A percentile compares a stretch with the other conserved stretches of the same genome.
Evolutionary conservation across 441 rosid genomes (phyloP).

Genomic region (Raphanus hybrid): DNA sequence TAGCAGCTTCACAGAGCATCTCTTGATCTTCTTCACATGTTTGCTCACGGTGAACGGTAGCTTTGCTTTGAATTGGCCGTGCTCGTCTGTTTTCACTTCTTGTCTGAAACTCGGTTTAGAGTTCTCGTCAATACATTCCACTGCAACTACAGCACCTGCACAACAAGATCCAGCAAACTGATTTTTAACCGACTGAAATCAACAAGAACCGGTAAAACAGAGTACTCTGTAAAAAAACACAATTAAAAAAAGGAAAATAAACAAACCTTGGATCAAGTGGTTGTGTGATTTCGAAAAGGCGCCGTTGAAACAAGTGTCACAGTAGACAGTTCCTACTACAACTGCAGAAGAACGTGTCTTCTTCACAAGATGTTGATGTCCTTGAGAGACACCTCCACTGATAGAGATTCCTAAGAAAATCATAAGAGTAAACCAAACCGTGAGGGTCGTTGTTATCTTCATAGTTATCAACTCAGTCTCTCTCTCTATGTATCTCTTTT

Average conservation of each 20-base stretch:
- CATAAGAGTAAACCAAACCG: conserved; percentile 30
- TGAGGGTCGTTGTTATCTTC: conserved; percentile 31
- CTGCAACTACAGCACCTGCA: conserved; percentile 79
- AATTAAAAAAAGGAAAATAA: neutral
- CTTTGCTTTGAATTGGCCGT: conserved; percentile 39
- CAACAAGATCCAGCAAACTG: conserved; percentile 1
- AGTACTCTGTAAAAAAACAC: too few relatives aligned
- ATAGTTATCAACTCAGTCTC: conserved; percentile 28
- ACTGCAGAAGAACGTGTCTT: conserved; percentile 62
- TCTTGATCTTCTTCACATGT: conserved; percentile 62
- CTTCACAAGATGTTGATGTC: conserved; percentile 36
- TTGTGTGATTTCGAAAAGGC: conserved; percentile 53
- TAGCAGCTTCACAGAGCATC: conserved; percentile 67
- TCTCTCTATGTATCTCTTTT: neutral
- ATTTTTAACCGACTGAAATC: neutral
- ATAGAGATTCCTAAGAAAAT: conserved; percentile 31
- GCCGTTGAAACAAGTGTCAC: conserved; percentile 81
- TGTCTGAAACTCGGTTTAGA: conserved; percentile 50
- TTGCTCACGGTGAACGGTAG: conserved; percentile 72
- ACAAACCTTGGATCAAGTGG: conserved; percentile 77
- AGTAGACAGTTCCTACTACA: conserved; percentile 82
- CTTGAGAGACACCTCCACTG: conserved; percentile 13
- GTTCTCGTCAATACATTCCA: conserved; percentile 66
- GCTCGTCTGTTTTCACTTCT: conserved; percentile 70
- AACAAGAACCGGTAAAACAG: conserved; percentile 8